A percentile compares a stretch with the other conserved stretches of the same genome.
Conservation (phyloP, 225 moss, liverwort and hornwort genomes). For the Neckera pumila region DNA sequence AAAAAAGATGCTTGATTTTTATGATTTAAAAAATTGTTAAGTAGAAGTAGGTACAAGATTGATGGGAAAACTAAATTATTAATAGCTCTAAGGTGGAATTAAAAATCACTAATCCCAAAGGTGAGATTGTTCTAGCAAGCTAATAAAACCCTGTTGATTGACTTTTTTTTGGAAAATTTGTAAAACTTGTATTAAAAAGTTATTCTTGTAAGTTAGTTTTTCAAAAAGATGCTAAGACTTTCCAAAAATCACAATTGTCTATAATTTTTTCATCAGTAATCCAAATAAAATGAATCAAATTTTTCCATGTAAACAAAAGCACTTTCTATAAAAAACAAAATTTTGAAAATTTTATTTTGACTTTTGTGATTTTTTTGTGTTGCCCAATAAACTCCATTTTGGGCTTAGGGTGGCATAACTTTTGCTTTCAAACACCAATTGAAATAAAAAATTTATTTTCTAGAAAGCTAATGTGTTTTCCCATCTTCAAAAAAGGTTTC, state of each 20-base stretch:
- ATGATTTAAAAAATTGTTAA: background rate
- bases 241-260: accelerated
- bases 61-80: background rate
- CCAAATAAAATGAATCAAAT: background rate
- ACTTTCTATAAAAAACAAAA: background rate
- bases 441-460: too few species aligned
- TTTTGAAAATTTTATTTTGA: background rate
- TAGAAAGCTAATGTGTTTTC: too few species aligned
- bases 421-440: too few species aligned
- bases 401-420: background rate
- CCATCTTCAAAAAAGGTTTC: too few species aligned
- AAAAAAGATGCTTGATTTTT: background rate
- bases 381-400: too few species aligned
- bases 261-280: background rate
- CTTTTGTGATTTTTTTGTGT: background rate
- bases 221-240: background rate
- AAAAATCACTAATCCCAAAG: background rate
- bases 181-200: accelerated
- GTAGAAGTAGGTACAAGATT: too few species aligned
- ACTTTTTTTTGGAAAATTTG: background rate
- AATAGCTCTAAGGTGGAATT: background rate
- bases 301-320: background rate
- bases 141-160: too few species aligned
- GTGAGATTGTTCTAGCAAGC: background rate
- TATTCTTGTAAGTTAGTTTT: background rate